Percentiles rank a stretch among this genome's conserved stretches.
Conservation (phyloP, 495 filamentous ascomycete species). For the Cryomyces minteri region DNA sequence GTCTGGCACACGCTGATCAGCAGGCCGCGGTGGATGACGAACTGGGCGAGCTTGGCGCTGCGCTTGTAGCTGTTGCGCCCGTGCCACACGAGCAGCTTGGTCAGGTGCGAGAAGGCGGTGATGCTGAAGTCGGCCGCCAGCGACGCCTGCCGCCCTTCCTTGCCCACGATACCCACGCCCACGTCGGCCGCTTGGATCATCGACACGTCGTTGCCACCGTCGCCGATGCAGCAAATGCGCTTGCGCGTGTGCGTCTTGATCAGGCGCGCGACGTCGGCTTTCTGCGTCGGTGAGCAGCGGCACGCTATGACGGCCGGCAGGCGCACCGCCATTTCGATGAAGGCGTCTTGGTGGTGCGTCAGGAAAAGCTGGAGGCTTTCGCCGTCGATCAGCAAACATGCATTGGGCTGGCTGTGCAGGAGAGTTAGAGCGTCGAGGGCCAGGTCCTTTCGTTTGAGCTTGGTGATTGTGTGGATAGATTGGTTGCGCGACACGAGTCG, state of each 20-base stretch:
- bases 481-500: constrained; percentile 91
- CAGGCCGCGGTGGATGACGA: constrained; percentile 93
- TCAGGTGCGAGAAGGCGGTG: constrained; percentile 87
- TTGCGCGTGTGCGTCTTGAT: constrained; percentile 89
- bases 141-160: constrained; percentile 88
- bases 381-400: constrained; percentile 88
- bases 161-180: constrained; percentile 93
- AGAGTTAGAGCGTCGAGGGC: constrained; percentile 78
- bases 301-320: constrained; percentile 90
- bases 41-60: constrained; percentile 86
- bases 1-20: constrained; percentile 94
- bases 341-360: constrained; percentile 57
- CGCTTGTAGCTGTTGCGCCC: constrained; percentile 94
- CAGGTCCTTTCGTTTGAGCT: constrained; percentile 53
- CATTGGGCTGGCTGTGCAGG: constrained; percentile 68
- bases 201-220: constrained; percentile 94
- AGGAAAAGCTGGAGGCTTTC: constrained; percentile 74
- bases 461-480: constrained; percentile 86
- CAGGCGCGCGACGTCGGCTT: constrained; percentile 78
- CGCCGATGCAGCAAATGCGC: constrained; percentile 88
- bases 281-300: constrained; percentile 92
- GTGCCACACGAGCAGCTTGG: constrained; percentile 95
- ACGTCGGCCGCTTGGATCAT: constrained; percentile 99
- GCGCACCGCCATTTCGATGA: constrained; percentile 74
- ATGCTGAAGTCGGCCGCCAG: constrained; percentile 94